Evolutionary conservation across 73 alveolate genomes (phyloP).

Genomic region (Vitrella brassicaformis): DNA sequence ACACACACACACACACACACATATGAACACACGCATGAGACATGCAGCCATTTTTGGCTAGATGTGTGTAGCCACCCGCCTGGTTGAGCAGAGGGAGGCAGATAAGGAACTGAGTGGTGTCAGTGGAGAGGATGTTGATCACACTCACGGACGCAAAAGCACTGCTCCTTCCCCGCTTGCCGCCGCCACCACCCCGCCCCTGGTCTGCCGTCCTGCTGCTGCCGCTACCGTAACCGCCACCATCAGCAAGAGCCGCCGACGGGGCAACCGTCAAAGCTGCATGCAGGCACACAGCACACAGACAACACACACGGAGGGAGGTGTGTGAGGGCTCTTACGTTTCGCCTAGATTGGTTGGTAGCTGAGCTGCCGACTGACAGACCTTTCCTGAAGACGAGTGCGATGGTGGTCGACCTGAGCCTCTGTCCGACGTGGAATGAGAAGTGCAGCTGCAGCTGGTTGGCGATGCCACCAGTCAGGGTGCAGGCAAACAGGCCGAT

Average conservation of each 20-base stretch:
- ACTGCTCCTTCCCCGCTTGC: background rate
- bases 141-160: background rate
- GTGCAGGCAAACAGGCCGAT: background rate
- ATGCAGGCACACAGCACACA: too few species aligned
- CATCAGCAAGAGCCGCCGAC: too few species aligned
- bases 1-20: too few species aligned
- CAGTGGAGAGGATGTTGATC: background rate
- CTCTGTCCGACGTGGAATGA: conserved; percentile 37
- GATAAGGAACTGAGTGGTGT: background rate
- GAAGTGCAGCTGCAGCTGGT: conserved; percentile 23
- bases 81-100: background rate
- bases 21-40: too few species aligned
- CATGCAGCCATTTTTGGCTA: background rate
- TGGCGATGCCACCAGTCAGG: background rate
- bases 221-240: too few species aligned
- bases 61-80: background rate
- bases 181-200: background rate
- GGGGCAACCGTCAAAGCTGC: too few species aligned
- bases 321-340: background rate
- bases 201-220: too few species aligned
- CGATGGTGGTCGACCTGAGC: background rate
- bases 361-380: too few species aligned
- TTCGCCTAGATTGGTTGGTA: too few species aligned
- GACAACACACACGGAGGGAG: too few species aligned
- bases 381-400: background rate